Evolutionary conservation across 2,329 filamentous ascomycete species (phyloP).

Genomic region (Neonectria ditissima): DNA sequence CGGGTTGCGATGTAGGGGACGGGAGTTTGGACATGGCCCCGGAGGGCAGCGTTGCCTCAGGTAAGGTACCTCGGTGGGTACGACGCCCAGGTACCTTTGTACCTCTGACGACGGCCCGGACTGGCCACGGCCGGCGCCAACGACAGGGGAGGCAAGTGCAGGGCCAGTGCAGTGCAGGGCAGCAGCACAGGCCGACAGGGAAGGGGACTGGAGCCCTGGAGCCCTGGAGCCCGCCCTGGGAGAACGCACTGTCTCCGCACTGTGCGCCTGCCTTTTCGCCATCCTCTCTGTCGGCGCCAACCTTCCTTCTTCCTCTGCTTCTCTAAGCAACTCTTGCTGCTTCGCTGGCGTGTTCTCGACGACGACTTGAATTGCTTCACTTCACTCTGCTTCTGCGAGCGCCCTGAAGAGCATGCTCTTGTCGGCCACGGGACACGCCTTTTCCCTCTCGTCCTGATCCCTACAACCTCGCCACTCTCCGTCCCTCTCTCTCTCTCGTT

Average conservation of each 20-base stretch:
- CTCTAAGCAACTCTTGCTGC: conserved; percentile 43
- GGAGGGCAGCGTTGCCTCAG: conserved; percentile 15
- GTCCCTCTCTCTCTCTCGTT: conserved; percentile 28
- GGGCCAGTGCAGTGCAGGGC: conserved; percentile 14
- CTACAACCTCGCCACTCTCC: conserved; percentile 24
- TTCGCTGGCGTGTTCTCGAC: conserved; percentile 44
- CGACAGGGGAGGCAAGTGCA: conserved; percentile 29
- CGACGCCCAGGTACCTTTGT: conserved; percentile 18
- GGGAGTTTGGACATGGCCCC: conserved; percentile 1
- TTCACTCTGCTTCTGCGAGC: conserved; percentile 34
- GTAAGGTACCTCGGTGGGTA: conserved; percentile 28
- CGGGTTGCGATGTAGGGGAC: conserved; percentile 3
- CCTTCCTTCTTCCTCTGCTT: conserved; percentile 40
- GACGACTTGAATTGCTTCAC: conserved; percentile 47
- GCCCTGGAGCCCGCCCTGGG: conserved; percentile 6
- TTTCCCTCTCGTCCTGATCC: conserved; percentile 37
- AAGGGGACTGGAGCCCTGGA: conserved; percentile 24
- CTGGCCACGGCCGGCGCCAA: conserved; percentile 25
- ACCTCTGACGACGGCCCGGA: conserved; percentile 26
- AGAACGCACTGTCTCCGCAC: conserved; percentile 25
- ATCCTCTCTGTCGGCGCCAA: conserved; percentile 31
- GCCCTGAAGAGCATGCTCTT: conserved; percentile 45
- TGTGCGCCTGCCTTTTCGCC: conserved; percentile 37
- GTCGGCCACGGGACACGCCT: conserved; percentile 44
- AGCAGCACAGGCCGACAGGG: conserved; percentile 22